Percentiles rank a stretch among this genome's conserved stretches.
These are phyloP conservation scores for Solanum bulbocastanum DNA, from an alignment of 257 asterid genomes.

Conservation along the genomic window DNA sequence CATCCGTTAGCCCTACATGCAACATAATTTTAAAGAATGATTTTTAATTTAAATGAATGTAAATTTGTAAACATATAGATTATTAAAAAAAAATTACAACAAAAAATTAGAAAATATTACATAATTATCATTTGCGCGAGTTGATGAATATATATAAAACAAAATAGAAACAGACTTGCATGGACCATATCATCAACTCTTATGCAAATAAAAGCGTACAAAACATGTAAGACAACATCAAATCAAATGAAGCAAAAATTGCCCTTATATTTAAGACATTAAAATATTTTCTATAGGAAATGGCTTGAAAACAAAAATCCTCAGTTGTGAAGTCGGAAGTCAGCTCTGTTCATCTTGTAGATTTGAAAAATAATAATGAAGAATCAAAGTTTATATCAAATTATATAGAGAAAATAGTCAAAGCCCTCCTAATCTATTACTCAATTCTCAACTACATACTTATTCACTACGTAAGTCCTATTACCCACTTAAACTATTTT, in stretches of 20 bases:
- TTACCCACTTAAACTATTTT: too few species aligned
- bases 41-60: not conserved
- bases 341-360: too few species aligned
- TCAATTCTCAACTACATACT: too few species aligned
- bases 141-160: not conserved
- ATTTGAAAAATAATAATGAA: too few species aligned
- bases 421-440: too few species aligned
- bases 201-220: slow-evolving; percentile 1
- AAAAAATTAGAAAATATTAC: not conserved
- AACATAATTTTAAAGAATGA: not conserved
- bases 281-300: too few species aligned
- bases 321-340: too few species aligned
- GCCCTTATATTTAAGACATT: too few species aligned
- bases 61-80: not conserved
- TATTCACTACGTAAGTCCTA: too few species aligned
- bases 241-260: slow-evolving; percentile 6
- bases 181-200: slow-evolving; percentile 16
- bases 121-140: not conserved
- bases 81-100: not conserved
- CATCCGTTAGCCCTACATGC: slow-evolving; percentile 5
- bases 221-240: slow-evolving; percentile 2
- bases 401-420: too few species aligned
- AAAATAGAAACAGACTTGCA: not conserved
- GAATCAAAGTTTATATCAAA: too few species aligned
- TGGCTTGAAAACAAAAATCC: too few species aligned